Percentiles rank a stretch among this genome's conserved stretches.
phyloP scores from a whole-genome alignment of 176 grass and related monocot genomes.

The Juncus effusus region DNA sequence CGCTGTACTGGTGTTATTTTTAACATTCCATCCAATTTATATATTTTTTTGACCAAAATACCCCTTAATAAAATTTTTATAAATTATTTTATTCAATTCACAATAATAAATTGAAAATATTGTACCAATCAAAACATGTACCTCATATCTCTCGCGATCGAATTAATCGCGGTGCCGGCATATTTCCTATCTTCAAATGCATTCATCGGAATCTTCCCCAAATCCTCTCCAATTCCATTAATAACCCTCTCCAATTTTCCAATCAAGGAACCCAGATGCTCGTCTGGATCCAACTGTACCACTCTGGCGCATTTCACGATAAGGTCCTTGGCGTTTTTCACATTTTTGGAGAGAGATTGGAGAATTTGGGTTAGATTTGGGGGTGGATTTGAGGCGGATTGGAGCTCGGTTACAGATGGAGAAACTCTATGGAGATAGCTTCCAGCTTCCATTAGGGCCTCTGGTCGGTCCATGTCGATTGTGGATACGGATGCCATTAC shows the following conservation, averaged over 20 bases:
- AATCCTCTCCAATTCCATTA: slow-evolving; percentile 48
- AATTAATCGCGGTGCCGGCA: slow-evolving; percentile 14
- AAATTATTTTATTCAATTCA: too few relatives aligned
- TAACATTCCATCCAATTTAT: too few relatives aligned
- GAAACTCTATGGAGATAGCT: slow-evolving; percentile 38
- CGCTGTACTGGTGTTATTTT: too few relatives aligned
- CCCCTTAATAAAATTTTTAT: too few relatives aligned
- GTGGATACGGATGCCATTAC: slow-evolving; percentile 36
- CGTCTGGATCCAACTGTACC: slow-evolving; percentile 37
- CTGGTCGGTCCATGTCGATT: slow-evolving; percentile 21
- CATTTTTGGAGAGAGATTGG: slow-evolving; percentile 57
- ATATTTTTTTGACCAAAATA: too few relatives aligned
- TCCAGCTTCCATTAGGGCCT: slow-evolving; percentile 50
- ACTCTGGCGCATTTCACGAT: slow-evolving; percentile 36
- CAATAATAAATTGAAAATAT: too few relatives aligned
- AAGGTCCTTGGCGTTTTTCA: slow-evolving; percentile 68
- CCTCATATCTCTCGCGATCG: slow-evolving; percentile 34
- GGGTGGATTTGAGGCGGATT: slow-evolving; percentile 22
- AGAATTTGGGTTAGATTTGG: slow-evolving; percentile 26
- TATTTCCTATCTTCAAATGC: slow-evolving; percentile 38
- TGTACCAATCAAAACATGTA: neutral
- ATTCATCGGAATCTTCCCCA: slow-evolving; percentile 50
- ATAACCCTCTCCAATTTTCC: slow-evolving; percentile 62
- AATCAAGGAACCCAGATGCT: slow-evolving; percentile 47
- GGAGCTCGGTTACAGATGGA: slow-evolving; percentile 32